phyloP scores from a whole-genome alignment of 2,329 filamentous ascomycete genomes.

The Penicillium brevicompactum region DNA sequence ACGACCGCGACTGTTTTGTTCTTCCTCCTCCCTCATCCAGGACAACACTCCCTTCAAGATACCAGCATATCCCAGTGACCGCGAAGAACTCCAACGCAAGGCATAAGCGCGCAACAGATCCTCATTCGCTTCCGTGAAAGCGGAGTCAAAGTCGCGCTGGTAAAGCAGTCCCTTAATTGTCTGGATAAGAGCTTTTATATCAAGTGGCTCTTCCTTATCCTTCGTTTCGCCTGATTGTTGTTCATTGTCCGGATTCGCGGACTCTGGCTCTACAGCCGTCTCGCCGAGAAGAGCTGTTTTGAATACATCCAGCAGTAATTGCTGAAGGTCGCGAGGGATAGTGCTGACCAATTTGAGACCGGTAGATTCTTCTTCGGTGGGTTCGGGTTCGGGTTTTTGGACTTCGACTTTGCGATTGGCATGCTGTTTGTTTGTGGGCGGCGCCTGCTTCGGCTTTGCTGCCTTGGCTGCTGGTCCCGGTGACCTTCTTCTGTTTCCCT shows the following conservation, averaged over 20 bases:
- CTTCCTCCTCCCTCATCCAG: conserved; percentile 15
- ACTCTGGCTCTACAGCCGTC: conserved; percentile 15
- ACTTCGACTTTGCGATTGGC: conserved; percentile 8
- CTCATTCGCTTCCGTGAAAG: conserved; percentile 67
- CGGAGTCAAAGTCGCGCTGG: conserved; percentile 77
- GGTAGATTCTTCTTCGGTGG: conserved; percentile 1
- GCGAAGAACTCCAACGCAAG: conserved; percentile 83
- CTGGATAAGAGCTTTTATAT: conserved; percentile 64
- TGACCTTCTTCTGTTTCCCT: conserved; percentile 12
- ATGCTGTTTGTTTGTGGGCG: conserved; percentile 13
- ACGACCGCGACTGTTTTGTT: neutral
- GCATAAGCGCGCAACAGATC: conserved; percentile 81
- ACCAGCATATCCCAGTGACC: conserved; percentile 80
- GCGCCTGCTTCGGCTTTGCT: conserved; percentile 8
- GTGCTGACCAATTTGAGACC: conserved; percentile 29
- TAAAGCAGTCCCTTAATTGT: conserved; percentile 84
- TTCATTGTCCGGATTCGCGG: conserved; percentile 1
- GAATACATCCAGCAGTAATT: conserved; percentile 74
- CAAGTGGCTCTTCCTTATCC: conserved; percentile 16
- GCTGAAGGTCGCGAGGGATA: conserved; percentile 61
- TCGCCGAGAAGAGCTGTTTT: conserved; percentile 59
- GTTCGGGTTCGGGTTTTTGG: conserved; percentile 9
- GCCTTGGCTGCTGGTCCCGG: conserved; percentile 4
- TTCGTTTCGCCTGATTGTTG: conserved; percentile 5
- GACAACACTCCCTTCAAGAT: conserved; percentile 49